Evolutionary conservation across 192 early-diverging fungal genomes (phyloP).

Genomic region (Pilaira anomala): DNA sequence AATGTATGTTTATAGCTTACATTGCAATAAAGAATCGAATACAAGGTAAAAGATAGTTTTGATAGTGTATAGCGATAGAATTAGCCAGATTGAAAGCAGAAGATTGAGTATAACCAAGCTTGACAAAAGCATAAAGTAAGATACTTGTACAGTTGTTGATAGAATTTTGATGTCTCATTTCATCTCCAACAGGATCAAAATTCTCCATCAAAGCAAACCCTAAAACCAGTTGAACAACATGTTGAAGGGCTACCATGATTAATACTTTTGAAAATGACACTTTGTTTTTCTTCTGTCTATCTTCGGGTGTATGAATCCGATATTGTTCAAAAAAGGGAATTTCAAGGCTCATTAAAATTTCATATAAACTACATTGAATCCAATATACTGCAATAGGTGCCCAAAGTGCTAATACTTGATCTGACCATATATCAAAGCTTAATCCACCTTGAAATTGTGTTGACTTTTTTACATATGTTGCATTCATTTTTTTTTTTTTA

Average conservation of each 20-base stretch:
- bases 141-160: background rate
- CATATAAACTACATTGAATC: constrained; percentile 62
- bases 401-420: constrained; percentile 50
- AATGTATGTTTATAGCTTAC: constrained; percentile 3
- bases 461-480: too few relatives aligned
- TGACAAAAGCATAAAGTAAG: background rate
- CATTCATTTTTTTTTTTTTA: too few relatives aligned
- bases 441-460: too few relatives aligned
- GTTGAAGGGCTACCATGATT: constrained; percentile 62
- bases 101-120: background rate
- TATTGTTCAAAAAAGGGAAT: constrained; percentile 69
- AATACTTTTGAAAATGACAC: constrained; percentile 65
- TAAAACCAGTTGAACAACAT: constrained; percentile 56
- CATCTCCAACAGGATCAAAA: constrained; percentile 6
- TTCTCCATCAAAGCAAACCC: constrained; percentile 26
- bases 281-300: constrained; percentile 52
- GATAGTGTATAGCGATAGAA: background rate
- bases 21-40: constrained; percentile 16
- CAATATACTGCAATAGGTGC: constrained; percentile 66
- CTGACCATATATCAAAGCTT: constrained; percentile 27
- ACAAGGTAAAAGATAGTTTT: background rate
- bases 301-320: constrained; percentile 58
- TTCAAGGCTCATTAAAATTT: constrained; percentile 54
- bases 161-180: background rate
- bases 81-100: background rate